These are phyloP conservation scores for Persicaria tinctoria DNA, from an alignment of 148 eudicot genomes.

Conservation along the genomic window DNA sequence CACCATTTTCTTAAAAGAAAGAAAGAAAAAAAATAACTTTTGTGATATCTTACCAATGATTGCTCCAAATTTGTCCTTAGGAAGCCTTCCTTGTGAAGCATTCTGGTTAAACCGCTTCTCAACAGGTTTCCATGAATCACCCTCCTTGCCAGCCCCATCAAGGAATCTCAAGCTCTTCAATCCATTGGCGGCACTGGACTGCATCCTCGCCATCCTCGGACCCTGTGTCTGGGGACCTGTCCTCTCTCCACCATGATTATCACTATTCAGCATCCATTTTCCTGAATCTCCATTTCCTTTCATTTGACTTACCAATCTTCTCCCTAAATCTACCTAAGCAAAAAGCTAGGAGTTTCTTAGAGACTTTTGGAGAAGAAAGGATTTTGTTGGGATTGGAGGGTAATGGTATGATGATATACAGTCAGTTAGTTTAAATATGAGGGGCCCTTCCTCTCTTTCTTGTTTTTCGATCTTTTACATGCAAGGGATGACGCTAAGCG, in stretches of 20 bases:
- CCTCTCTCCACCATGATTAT: neutral
- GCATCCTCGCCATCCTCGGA: conserved; percentile 34
- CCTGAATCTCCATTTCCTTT: conserved; percentile 17
- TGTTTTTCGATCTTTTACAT: neutral
- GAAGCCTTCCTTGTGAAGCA: conserved; percentile 46
- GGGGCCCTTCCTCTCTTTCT: no score
- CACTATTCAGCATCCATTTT: conserved; percentile 18
- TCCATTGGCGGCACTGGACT: conserved; percentile 60
- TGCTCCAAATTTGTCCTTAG: conserved; percentile 60
- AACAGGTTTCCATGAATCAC: conserved; percentile 63
- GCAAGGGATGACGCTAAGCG: neutral
- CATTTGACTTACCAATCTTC: conserved; percentile 11
- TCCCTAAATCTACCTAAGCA: neutral
- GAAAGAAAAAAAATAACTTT: neutral
- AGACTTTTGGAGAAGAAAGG: conserved; percentile 6
- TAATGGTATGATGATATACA: conserved; percentile 1
- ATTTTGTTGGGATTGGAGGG: neutral
- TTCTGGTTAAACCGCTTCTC: conserved; percentile 52
- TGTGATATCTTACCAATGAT: conserved; percentile 56
- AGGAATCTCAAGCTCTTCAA: conserved; percentile 65
- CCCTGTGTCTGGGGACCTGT: neutral
- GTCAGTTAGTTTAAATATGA: neutral
- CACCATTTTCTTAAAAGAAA: neutral
- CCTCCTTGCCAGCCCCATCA: conserved; percentile 67
- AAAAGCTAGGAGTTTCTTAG: neutral